A percentile compares a stretch with the other conserved stretches of the same genome.
These are phyloP conservation scores for Cucumis cinereus DNA, from an alignment of 306 rosid genomes.

Conservation along the genomic window DNA sequence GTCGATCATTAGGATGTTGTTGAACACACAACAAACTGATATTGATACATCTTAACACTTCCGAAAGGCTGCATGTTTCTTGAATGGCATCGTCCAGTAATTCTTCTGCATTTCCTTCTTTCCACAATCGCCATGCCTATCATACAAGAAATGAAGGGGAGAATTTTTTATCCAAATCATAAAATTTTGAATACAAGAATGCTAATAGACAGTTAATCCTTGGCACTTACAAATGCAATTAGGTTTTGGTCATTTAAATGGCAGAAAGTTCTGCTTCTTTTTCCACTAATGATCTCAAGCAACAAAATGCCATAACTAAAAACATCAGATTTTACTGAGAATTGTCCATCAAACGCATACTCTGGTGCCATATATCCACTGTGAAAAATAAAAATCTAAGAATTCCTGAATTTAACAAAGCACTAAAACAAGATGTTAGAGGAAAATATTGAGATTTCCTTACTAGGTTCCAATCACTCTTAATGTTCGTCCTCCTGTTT, in stretches of 20 bases:
- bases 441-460: background rate
- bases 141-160: background rate
- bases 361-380: conserved; percentile 24
- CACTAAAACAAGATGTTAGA: background rate
- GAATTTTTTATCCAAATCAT: background rate
- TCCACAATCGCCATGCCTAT: conserved; percentile 22
- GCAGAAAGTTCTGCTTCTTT: conserved; percentile 1
- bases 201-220: background rate
- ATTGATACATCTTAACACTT: conserved; percentile 11
- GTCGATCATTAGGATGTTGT: conserved; percentile 11
- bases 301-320: conserved; percentile 14
- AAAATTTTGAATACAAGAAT: background rate
- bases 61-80: background rate
- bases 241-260: background rate
- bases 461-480: conserved; percentile 21
- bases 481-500: conserved; percentile 4
- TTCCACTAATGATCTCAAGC: conserved; percentile 18
- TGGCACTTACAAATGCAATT: background rate
- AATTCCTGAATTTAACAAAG: background rate
- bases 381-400: background rate
- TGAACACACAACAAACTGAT: conserved; percentile 19
- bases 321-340: conserved; percentile 9
- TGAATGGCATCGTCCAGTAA: conserved; percentile 8
- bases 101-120: conserved; percentile 11
- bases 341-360: conserved; percentile 13